phyloP scores from a whole-genome alignment of 2,329 filamentous ascomycete genomes.

The Claviceps citrina region DNA sequence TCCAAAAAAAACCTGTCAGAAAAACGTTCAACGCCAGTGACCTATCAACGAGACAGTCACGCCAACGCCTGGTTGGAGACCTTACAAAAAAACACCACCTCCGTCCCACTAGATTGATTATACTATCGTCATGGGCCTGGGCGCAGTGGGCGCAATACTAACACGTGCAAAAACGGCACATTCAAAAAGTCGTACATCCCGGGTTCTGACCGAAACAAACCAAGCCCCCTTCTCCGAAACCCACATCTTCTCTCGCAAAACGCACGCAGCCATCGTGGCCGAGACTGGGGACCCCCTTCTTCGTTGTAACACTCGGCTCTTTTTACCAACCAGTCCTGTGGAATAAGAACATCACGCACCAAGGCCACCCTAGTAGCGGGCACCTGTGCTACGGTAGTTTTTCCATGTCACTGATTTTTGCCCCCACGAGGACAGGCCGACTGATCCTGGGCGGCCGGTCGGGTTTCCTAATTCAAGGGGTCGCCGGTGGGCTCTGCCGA shows the following conservation, averaged over 20 bases:
- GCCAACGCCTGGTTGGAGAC: too few relatives aligned
- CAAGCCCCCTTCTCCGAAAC: too few relatives aligned
- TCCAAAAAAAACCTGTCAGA: neutral
- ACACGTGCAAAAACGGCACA: neutral
- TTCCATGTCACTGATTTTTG: neutral
- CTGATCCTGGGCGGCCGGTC: neutral
- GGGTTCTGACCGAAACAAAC: neutral
- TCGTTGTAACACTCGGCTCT: neutral
- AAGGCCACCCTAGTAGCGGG: neutral
- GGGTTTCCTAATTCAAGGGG: neutral
- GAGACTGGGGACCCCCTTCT: neutral
- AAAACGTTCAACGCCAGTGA: neutral
- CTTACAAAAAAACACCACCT: too few relatives aligned
- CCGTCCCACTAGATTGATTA: too few relatives aligned
- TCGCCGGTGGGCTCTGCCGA: neutral
- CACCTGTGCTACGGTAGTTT: neutral
- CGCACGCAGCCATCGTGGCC: neutral
- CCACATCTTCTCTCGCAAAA: neutral
- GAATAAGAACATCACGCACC: neutral
- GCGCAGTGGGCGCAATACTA: too few relatives aligned
- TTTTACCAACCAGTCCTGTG: neutral
- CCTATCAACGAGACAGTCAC: neutral
- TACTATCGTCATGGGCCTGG: neutral
- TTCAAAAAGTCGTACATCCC: neutral
- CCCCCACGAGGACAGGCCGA: neutral